phyloP scores from a whole-genome alignment of 371 early-diverging fungal genomes.

The Cokeromyces recurvatus region DNA sequence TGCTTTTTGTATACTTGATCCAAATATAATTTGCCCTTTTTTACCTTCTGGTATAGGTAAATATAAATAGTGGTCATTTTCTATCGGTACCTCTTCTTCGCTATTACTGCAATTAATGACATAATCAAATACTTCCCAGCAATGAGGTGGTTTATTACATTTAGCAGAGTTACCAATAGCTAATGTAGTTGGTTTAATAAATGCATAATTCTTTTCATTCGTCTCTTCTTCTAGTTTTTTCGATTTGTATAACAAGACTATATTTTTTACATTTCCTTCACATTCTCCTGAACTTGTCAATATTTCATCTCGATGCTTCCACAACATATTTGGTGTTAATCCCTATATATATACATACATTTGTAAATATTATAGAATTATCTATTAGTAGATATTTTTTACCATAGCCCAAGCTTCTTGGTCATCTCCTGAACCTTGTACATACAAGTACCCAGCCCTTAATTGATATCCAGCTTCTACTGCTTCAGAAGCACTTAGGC shows the following conservation, averaged over 20 bases:
- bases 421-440: slow-evolving; percentile 90
- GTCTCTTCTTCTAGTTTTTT: not conserved
- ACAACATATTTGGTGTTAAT: slow-evolving; percentile 64
- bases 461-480: slow-evolving; percentile 50
- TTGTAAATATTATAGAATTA: no score
- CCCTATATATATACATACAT: no score
- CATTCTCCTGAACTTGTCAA: slow-evolving; percentile 43
- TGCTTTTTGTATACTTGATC: slow-evolving; percentile 50
- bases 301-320: slow-evolving; percentile 57
- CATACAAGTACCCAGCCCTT: slow-evolving; percentile 64
- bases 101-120: slow-evolving; percentile 63
- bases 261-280: slow-evolving; percentile 35
- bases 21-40: slow-evolving; percentile 60
- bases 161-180: slow-evolving; percentile 53
- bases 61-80: slow-evolving; percentile 43
- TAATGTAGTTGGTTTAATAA: slow-evolving; percentile 51
- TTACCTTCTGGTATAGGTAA: slow-evolving; percentile 71
- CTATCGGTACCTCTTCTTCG: slow-evolving; percentile 1
- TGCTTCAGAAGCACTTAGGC: slow-evolving; percentile 68
- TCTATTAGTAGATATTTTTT: no score
- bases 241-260: slow-evolving; percentile 23
- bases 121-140: slow-evolving; percentile 58
- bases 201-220: slow-evolving; percentile 28
- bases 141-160: slow-evolving; percentile 47
- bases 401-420: slow-evolving; percentile 79